phyloP scores from a whole-genome alignment of 2,329 filamentous ascomycete species.

The Fusarium heterosporum region DNA sequence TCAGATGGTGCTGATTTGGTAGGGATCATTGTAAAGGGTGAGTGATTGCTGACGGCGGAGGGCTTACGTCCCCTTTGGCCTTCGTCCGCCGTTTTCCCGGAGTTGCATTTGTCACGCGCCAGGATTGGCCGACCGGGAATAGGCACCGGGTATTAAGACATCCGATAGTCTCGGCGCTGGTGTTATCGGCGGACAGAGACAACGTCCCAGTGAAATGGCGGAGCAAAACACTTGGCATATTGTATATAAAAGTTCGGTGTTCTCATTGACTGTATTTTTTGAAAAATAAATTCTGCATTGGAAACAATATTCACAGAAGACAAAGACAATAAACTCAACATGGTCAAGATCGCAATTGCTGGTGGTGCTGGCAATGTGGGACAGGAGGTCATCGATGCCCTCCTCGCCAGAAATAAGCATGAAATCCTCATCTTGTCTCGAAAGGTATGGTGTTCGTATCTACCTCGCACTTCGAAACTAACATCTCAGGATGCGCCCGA shows the following conservation, averaged over 20 bases:
- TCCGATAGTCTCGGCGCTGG: not conserved
- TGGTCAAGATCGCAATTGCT: constrained; percentile 44
- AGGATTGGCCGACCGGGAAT: not conserved
- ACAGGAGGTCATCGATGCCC: constrained; percentile 62
- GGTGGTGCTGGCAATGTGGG: constrained; percentile 56
- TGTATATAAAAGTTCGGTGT: not conserved
- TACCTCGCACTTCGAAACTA: not conserved
- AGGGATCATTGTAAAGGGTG: not conserved
- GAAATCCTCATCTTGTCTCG: constrained; percentile 64
- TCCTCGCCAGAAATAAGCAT: constrained; percentile 62
- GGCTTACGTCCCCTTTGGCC: not conserved
- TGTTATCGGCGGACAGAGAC: constrained; percentile 1
- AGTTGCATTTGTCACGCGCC: constrained; percentile 22
- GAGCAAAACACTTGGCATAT: not conserved
- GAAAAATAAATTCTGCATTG: not conserved
- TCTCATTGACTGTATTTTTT: too few relatives aligned
- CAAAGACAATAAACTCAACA: not conserved
- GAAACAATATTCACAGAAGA: not conserved
- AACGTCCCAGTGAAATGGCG: not conserved
- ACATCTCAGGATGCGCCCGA: constrained; percentile 20
- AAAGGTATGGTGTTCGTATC: constrained; percentile 49
- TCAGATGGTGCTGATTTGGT: not conserved
- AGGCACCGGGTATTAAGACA: not conserved
- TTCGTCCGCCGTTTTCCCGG: constrained; percentile 39
- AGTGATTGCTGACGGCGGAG: not conserved